Percentiles rank a stretch among this genome's conserved stretches.
These are phyloP conservation scores for Trametes sanguinea DNA, from an alignment of 768 basidiomycete species.

Conservation along the genomic window DNA sequence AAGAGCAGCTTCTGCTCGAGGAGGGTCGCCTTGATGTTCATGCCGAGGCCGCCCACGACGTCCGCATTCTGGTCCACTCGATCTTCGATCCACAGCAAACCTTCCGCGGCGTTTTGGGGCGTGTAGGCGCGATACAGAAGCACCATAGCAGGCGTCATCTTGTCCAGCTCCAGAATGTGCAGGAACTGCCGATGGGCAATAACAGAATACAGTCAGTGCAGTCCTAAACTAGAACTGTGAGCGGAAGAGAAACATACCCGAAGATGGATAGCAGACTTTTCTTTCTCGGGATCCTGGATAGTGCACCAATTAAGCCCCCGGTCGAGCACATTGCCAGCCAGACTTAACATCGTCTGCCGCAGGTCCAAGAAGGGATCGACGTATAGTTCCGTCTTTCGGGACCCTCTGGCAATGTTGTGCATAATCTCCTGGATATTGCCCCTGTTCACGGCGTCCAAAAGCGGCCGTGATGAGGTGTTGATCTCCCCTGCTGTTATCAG, in stretches of 20 bases:
- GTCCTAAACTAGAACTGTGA: too few species aligned
- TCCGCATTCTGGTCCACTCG: neutral
- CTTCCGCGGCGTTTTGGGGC: neutral
- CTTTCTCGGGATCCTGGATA: conserved; percentile 18
- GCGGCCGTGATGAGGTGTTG: neutral
- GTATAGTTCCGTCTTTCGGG: conserved; percentile 1
- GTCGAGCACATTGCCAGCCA: conserved; percentile 4
- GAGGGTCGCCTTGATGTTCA: conserved; percentile 19
- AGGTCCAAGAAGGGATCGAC: conserved; percentile 23
- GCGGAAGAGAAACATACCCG: conserved; percentile 4
- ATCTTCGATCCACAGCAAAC: conserved; percentile 3
- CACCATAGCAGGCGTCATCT: conserved; percentile 19
- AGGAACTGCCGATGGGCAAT: conserved; percentile 12
- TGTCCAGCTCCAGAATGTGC: conserved; percentile 11
- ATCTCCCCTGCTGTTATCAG: neutral
- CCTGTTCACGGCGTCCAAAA: conserved; percentile 3
- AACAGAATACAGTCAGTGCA: neutral
- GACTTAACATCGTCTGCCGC: conserved; percentile 22
- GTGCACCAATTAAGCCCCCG: conserved; percentile 7
- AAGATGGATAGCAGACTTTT: conserved; percentile 17
- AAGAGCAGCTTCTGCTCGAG: conserved; percentile 39
- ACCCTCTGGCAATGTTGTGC: neutral
- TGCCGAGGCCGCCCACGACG: neutral
- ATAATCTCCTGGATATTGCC: neutral
- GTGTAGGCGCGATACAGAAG: conserved; percentile 18